Evolutionary conservation across 2,329 filamentous ascomycete species (phyloP), one percentile per base, ranked within the genome.

Genomic region (Penicillium sp.): DNA sequence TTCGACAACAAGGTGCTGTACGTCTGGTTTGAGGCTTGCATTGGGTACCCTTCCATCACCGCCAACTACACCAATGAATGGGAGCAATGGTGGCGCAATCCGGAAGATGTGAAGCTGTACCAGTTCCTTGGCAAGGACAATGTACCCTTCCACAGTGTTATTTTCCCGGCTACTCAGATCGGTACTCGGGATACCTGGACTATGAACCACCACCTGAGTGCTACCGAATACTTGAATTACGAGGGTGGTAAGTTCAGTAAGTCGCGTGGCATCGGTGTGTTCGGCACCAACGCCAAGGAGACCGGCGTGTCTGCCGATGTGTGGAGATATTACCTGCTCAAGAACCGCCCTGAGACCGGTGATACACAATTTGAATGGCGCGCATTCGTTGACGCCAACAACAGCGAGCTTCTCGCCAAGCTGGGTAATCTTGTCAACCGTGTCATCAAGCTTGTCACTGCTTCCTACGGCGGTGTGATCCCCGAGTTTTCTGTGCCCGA

Each of bases 71-170:
- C 91, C 5, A 81, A 85, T 42, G 65, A 95, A 57, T 96, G 92
- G 92, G 86, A 95, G 76, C 82, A 89, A 67, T 96, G 92, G 92
- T 96, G 92, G 92, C 86, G 88, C 68, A 88, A 95, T 70, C 90
- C 90, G 0, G 87, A 95, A 42, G 81, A 95, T 31, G 91, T 96
- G 44, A 83, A 87, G 67, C 82, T 96, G 12, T 96, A 94, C 73
- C 92, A 96, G 76, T 95, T 96, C 79, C 89, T 96, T 84, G 92
- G 92, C 75, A 96, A 96, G 72, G 89, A 93, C 71, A 92, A 93
- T 61, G 88, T 90, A 15, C 85, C 85, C 6, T 94, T 93, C 79
- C 91, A 96, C 76, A 89, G 88, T 42, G 89, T 96, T 65, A 91
- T 95, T 68, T 96, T 95, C 79, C 93, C 93, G 1, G 89, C 84